Evolutionary conservation across 2,329 filamentous ascomycete genomes (phyloP), one percentile per base, ranked within the genome.

Genomic region (Penicillium sp.): DNA sequence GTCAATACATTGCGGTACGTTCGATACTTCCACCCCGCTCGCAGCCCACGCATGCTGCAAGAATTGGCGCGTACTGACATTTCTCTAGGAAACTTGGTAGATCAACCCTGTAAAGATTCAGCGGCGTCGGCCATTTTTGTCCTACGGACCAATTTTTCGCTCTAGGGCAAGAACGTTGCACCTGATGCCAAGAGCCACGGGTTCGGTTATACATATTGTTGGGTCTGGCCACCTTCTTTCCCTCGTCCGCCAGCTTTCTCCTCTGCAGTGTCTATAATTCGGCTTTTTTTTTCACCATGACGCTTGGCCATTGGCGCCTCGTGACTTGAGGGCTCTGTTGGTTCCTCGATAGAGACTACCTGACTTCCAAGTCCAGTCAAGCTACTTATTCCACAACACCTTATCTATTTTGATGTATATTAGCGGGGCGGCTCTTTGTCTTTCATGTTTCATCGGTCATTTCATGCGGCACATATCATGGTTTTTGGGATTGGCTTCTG

Each of bases 1-100:
- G 93, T 4, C 93, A 97, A 79, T 99, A 97, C 75, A 96, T 97
- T 83, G 92, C 94, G 60, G 93, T 78, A 71, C 72, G 76, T 74
- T 59, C 51, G 22, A 15, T 17, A 25, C 35, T 35, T 7, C 37
- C 4, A 8, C 10, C 15, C 8, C 15, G 3, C 42, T 15, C 12
- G 25, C 38, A 25, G 10, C 8, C 14, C 7, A 17, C 10, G 7
- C 20, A 14, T 31, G n/a, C 4, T 4, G 10, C 2, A 14, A 28
- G 5, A n/a, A 3, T 25, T 8, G 6, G 17, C 25, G 12, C 6
- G 51, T 35, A 20, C 47, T 61, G 50, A 63, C 54, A 45, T 37
- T 34, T 5, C 2, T 17, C 2, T 42, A 76, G 73, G 74, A 76
- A 71, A 75, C 74, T 14, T 76, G 74, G 74, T 75, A 62, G 72